These are phyloP conservation scores for Xylaria nigripes DNA, from an alignment of 495 filamentous ascomycete genomes.

Conservation along the genomic window DNA sequence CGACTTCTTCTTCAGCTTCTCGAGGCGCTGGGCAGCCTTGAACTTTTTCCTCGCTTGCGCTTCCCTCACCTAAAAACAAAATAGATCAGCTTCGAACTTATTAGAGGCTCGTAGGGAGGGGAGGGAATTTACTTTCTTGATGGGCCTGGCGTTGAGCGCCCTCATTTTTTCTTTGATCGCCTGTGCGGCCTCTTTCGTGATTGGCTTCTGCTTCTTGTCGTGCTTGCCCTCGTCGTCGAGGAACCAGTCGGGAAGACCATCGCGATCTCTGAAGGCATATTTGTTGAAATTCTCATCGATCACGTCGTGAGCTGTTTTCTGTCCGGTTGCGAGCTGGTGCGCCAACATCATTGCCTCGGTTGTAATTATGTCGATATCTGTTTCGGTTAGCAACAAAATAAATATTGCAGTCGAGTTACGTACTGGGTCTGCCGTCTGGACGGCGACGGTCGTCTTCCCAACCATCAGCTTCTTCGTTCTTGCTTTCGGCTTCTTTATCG, in stretches of 20 bases:
- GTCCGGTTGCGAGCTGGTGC: conserved; percentile 78
- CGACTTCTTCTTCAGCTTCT: conserved; percentile 93
- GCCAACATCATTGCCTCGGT: conserved; percentile 99
- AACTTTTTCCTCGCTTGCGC: conserved; percentile 95
- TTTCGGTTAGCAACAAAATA: conserved; percentile 24
- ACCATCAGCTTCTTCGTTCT: conserved; percentile 45
- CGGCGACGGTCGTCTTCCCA: conserved; percentile 59
- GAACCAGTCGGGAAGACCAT: conserved; percentile 97
- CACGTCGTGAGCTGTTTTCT: conserved; percentile 67
- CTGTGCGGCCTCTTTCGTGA: conserved; percentile 76
- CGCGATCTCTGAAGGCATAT: conserved; percentile 78
- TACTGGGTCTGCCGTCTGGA: conserved; percentile 62
- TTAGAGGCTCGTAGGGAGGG: not conserved
- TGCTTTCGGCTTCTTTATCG: conserved; percentile 42
- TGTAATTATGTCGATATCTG: conserved; percentile 96
- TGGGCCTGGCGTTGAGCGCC: conserved; percentile 89
- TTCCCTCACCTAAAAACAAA: conserved; percentile 56
- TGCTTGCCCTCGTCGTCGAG: conserved; percentile 83
- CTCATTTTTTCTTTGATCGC: conserved; percentile 95
- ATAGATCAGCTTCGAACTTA: not conserved
- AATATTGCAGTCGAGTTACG: conserved; percentile 11
- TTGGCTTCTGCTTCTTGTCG: conserved; percentile 75
- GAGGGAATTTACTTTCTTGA: conserved; percentile 63
- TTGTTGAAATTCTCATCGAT: conserved; percentile 92
- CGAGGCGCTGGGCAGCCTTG: conserved; percentile 79